Evolutionary conservation across 257 asterid species (phyloP).

Genomic region (Fraxinus pennsylvanica): DNA sequence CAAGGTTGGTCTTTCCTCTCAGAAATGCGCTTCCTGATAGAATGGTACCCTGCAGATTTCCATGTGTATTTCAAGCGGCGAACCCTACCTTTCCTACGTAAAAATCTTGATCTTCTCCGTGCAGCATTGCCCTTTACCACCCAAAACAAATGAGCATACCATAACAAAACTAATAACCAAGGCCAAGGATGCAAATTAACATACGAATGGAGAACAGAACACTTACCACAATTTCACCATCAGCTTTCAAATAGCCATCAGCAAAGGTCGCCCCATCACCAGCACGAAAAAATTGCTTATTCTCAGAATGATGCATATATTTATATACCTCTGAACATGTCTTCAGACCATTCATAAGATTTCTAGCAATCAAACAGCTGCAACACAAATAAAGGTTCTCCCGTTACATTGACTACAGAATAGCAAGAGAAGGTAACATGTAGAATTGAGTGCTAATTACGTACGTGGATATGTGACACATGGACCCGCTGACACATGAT

Average conservation of each 20-base stretch:
- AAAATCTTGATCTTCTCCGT: constrained; percentile 82
- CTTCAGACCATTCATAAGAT: constrained; percentile 82
- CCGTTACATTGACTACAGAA: constrained; percentile 24
- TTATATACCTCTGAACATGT: constrained; percentile 76
- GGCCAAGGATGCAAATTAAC: constrained; percentile 12
- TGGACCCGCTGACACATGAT: background rate
- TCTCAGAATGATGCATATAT: constrained; percentile 72
- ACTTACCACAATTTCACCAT: constrained; percentile 73
- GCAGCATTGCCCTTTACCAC: constrained; percentile 67
- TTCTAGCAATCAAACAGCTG: constrained; percentile 97
- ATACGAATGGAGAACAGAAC: constrained; percentile 16
- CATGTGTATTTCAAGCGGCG: constrained; percentile 88
- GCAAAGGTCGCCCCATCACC: constrained; percentile 51
- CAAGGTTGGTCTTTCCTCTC: constrained; percentile 93
- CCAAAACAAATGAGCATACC: constrained; percentile 11
- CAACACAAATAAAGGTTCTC: constrained; percentile 34
- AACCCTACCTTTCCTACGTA: constrained; percentile 86
- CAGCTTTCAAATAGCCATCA: constrained; percentile 67
- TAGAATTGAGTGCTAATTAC: constrained; percentile 14
- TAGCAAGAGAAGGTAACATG: background rate
- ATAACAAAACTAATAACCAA: constrained; percentile 19
- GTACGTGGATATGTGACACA: background rate
- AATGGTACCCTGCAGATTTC: constrained; percentile 92
- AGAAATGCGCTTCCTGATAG: constrained; percentile 81
- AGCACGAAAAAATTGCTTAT: constrained; percentile 44